Base-by-base conservation (phyloP, 805 yeast species). In the Candida methanosorbosa region DNA sequence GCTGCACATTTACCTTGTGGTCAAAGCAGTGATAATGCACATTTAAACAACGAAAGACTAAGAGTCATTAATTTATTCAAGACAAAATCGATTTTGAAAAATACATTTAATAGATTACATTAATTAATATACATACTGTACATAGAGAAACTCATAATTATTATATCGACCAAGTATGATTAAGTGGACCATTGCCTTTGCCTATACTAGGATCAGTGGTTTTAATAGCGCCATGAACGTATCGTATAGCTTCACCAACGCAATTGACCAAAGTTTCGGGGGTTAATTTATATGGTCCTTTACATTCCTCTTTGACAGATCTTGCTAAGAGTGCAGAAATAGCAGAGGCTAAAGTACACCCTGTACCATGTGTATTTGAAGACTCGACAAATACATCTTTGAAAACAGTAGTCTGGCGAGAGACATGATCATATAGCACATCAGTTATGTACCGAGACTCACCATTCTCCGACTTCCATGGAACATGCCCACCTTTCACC, bases 1-100 rank as follows among this genome's bases (percentile, higher is more conserved):
- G 97, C 96, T 2, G 94, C 90, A 1, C 97, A 92, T 56, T 73
- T 92, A 23, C 97, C 98, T 2, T 86, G 97, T 51, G 98, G 97
- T 0, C 98, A 90, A 61, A 73, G 90, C 2, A 76, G 92, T 29
- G 97, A 92, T 55, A 85, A 86, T 49, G 97, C 97, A 1, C 98
- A 90, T 63, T 69, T 90, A 47, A 77, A 80, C 49, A 81, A 92
- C 51, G 98, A 90, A 58, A 72, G 92, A 42, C 56, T 90, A 31
- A 64, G 97, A 37, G 74, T 90, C 18, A 64, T 78, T 26, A 90
- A 90, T 50, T 66, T 88, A 48, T 75, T 78, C 49, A 84, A 81
- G 39, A 70, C 90, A 40, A 72, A 87, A 38, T 68, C 66, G 21
- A 78, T 90, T 16, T 57, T 83, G 37, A 56, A 66, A 18, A 74